Base-by-base conservation (phyloP, 192 early-diverging fungal genomes). In the Backusella psychrophila region DNA sequence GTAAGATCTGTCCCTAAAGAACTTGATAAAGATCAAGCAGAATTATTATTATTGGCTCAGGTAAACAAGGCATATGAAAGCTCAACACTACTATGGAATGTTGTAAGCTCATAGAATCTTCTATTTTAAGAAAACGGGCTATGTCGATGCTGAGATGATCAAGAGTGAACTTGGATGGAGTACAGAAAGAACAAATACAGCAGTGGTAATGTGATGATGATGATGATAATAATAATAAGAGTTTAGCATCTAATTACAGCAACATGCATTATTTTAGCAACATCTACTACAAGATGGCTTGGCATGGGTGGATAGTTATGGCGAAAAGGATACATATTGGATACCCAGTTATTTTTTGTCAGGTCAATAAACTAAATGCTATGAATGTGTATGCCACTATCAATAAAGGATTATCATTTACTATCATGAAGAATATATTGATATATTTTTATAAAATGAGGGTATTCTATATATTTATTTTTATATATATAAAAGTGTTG, bases 1-100 rank as follows among this genome's bases (percentile, higher is more conserved):
- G 91, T 99, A 6, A 92, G 93, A 75, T 96, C 93, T 33, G 92
- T 97, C 0, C 96, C 96, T 15, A 82, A 93, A 8, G 97, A 99
- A 77, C 79, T 98, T 77, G 96, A 97, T 74, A 84, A 82, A 5
- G 97, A 99, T 82, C 92, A 92, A 38, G 84, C 92, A 0, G 84
- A 85, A 0, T 81, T 96, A 21, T 78, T 98, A 21, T 77, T 83
- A 0, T 70, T 95, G 38, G 94, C 95, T 0, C 93, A 96, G 84
- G 90, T 92, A 82, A 39, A 65, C 31, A 33, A 15, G 52, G 0
- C 1, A 9, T 46, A 19, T 33, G 14, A 5, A 52, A 52, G 14
- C 9, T 3, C 19, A 53, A 21, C 15, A 23, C 7, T 1, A 23
- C n/a, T 1, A 53, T 59, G 17, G n/a, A 26, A 9, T 26, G n/a